phyloP scores from a whole-genome alignment of 257 asterid genomes.

The Petunia axillaris region DNA sequence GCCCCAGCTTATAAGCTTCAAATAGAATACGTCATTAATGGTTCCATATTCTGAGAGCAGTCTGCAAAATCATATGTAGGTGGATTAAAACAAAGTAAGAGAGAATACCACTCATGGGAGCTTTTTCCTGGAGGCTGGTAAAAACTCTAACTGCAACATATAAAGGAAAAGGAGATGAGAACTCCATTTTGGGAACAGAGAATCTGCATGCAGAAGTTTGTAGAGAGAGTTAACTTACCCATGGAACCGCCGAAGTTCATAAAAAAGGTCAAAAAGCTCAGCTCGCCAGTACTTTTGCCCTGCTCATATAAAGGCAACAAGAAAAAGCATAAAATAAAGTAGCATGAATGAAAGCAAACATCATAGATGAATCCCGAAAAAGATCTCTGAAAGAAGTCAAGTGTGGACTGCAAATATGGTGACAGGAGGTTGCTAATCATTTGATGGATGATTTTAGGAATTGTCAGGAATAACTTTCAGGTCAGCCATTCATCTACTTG shows the following conservation, averaged over 20 bases:
- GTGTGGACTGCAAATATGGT: background rate
- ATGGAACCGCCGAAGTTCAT: conserved; percentile 89
- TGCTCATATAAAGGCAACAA: conserved; percentile 43
- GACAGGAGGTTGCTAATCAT: background rate
- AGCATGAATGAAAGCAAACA: conserved; percentile 27
- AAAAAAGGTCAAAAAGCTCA: conserved; percentile 83
- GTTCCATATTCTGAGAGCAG: no score
- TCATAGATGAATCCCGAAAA: conserved; percentile 16
- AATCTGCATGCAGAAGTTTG: background rate
- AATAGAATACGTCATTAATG: background rate
- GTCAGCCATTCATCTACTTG: background rate
- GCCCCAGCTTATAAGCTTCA: background rate
- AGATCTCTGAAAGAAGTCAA: background rate
- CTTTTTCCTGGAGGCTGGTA: conserved; percentile 92
- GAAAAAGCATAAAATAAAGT: background rate
- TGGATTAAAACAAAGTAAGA: conserved; percentile 13
- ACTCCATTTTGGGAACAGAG: background rate
- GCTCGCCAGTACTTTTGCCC: conserved; percentile 96
- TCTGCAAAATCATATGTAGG: background rate
- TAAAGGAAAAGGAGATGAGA: conserved; percentile 22
- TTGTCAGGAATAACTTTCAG: background rate
- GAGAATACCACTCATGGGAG: conserved; percentile 83
- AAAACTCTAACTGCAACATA: conserved; percentile 83
- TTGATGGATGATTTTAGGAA: background rate
- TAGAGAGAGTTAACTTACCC: conserved; percentile 57